Conservation (phyloP, 2,329 filamentous ascomycete species). For the Rutstroemia sp. region DNA sequence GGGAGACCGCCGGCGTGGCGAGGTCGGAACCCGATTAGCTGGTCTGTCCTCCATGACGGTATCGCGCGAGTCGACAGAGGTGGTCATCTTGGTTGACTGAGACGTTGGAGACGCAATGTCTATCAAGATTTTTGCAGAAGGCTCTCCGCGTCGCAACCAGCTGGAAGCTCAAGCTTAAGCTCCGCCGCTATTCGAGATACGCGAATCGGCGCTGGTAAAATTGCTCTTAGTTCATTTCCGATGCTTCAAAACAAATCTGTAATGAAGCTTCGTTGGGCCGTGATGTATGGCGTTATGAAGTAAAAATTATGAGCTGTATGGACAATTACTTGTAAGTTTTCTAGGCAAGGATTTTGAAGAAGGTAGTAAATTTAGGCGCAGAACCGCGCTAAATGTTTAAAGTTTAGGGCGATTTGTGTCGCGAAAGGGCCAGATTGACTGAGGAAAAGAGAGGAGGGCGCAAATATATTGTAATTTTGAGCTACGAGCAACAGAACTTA, state of each 20-base stretch:
- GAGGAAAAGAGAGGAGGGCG: background rate
- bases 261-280: background rate
- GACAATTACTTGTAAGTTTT: background rate
- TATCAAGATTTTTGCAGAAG: background rate
- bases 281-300: background rate
- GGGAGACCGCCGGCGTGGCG: slow-evolving; percentile 22
- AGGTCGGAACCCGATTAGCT: slow-evolving; percentile 11
- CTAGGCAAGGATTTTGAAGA: background rate
- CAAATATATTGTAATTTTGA: background rate
- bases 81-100: background rate
- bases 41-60: slow-evolving; percentile 10
- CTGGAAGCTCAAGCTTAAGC: background rate
- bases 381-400: slow-evolving; percentile 11
- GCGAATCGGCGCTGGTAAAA: background rate
- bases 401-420: slow-evolving; percentile 4
- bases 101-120: background rate
- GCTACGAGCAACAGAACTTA: background rate
- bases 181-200: background rate
- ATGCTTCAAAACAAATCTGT: background rate
- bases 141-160: background rate
- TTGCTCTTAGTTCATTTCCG: background rate
- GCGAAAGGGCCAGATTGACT: slow-evolving; percentile 9
- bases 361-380: slow-evolving; percentile 1
- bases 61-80: slow-evolving; percentile 16
- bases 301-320: background rate